Evolutionary conservation across 176 grass and related monocot genomes (phyloP).

Genomic region (Phragmites australis): DNA sequence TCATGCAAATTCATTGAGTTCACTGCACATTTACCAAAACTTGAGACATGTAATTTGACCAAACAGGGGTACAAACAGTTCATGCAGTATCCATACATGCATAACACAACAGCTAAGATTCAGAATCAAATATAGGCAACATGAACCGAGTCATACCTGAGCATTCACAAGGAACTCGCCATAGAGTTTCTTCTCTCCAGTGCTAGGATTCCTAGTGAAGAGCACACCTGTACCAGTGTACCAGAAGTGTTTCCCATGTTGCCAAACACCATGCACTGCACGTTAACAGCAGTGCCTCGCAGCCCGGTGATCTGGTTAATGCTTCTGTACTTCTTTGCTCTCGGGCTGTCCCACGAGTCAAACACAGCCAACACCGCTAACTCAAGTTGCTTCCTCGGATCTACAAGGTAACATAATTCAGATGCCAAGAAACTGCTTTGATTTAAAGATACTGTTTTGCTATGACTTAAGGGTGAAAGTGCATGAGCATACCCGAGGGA

Average conservation of each 20-base stretch:
- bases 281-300: constrained; percentile 86
- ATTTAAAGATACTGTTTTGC: not conserved
- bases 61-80: not conserved
- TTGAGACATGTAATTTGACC: not conserved
- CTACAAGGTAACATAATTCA: constrained; percentile 44
- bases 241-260: constrained; percentile 98
- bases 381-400: constrained; percentile 76
- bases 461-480: not conserved
- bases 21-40: not conserved
- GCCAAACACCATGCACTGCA: constrained; percentile 97
- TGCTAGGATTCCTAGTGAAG: constrained; percentile 94
- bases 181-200: constrained; percentile 95
- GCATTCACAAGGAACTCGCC: constrained; percentile 95
- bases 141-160: constrained; percentile 44
- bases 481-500: constrained; percentile 54
- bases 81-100: not conserved
- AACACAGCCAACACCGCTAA: constrained; percentile 80
- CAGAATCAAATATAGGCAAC: not conserved
- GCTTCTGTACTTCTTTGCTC: constrained; percentile 89
- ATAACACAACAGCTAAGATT: not conserved
- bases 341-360: constrained; percentile 88
- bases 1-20: not conserved
- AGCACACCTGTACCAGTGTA: constrained; percentile 92
- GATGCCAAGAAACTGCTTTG: not conserved
- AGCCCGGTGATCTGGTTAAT: constrained; percentile 91